phyloP scores from a whole-genome alignment of 2,329 filamentous ascomycete species.

The Calonectria honghensis region DNA sequence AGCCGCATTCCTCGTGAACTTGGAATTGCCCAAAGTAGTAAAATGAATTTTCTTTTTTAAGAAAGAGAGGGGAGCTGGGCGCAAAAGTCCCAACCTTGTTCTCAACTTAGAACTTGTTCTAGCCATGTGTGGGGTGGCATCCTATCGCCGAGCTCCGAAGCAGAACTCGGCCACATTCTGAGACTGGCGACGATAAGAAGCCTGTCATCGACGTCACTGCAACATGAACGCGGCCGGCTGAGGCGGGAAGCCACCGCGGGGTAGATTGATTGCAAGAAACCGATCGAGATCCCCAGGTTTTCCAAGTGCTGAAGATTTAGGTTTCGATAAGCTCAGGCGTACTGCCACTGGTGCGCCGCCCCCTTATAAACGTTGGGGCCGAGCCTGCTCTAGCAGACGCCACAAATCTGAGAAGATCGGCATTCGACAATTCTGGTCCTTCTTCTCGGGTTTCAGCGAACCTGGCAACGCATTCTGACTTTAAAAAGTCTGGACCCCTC shows the following conservation, averaged over 20 bases:
- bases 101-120: too few species aligned
- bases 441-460: too few species aligned
- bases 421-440: not conserved
- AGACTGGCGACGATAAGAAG: not conserved
- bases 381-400: not conserved
- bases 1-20: not conserved
- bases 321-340: not conserved
- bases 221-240: not conserved
- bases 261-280: too few species aligned
- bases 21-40: not conserved
- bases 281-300: too few species aligned
- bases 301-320: not conserved
- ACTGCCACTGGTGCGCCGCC: too few species aligned
- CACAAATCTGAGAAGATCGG: not conserved
- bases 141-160: constrained; percentile 6
- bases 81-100: constrained; percentile 17
- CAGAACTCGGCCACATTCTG: not conserved
- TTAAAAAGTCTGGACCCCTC: not conserved
- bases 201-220: not conserved
- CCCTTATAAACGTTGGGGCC: not conserved
- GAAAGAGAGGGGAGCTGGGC: not conserved
- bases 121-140: not conserved
- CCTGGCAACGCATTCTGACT: not conserved
- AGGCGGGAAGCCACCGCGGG: not conserved
- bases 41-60: not conserved